Evolutionary conservation across 2,329 filamentous ascomycete species (phyloP).

Genomic region (Furcasterigmium sp.): DNA sequence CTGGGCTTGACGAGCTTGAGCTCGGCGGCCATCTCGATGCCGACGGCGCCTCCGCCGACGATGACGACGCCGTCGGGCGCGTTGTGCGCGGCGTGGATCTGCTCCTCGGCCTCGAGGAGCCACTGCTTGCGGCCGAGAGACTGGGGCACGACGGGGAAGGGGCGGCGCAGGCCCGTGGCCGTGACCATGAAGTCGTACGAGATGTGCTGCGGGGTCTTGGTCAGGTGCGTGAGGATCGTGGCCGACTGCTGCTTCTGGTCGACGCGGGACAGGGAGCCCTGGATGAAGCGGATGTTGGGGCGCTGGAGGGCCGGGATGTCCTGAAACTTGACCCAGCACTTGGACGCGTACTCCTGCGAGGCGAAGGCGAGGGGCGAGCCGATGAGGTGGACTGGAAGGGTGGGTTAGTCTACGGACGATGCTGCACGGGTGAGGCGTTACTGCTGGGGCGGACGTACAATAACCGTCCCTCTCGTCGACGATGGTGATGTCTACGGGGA

Average conservation of each 20-base stretch:
- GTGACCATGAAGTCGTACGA: constrained; percentile 73
- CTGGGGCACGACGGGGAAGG: constrained; percentile 69
- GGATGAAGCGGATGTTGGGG: constrained; percentile 57
- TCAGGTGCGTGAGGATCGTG: constrained; percentile 43
- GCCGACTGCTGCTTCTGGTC: constrained; percentile 56
- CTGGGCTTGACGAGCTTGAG: constrained; percentile 63
- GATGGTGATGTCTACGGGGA: constrained; percentile 64
- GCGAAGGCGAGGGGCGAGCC: constrained; percentile 69
- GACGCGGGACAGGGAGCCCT: constrained; percentile 58
- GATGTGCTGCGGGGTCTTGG: constrained; percentile 34
- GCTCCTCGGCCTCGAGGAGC: constrained; percentile 53
- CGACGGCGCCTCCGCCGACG: constrained; percentile 74
- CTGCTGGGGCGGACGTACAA: constrained; percentile 53
- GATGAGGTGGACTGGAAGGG: constrained; percentile 58
- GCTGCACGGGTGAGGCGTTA: neutral
- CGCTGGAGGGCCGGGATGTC: constrained; percentile 63
- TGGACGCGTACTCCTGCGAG: constrained; percentile 55
- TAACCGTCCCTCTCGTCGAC: constrained; percentile 80
- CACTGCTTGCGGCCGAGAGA: constrained; percentile 57
- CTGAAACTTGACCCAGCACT: constrained; percentile 65
- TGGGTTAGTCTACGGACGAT: neutral
- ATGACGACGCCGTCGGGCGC: constrained; percentile 59
- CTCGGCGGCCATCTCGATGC: constrained; percentile 78
- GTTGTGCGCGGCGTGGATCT: constrained; percentile 49
- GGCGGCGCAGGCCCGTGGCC: constrained; percentile 63